phyloP scores from a whole-genome alignment of 495 filamentous ascomycete genomes.

The Ascobolus immersus region DNA sequence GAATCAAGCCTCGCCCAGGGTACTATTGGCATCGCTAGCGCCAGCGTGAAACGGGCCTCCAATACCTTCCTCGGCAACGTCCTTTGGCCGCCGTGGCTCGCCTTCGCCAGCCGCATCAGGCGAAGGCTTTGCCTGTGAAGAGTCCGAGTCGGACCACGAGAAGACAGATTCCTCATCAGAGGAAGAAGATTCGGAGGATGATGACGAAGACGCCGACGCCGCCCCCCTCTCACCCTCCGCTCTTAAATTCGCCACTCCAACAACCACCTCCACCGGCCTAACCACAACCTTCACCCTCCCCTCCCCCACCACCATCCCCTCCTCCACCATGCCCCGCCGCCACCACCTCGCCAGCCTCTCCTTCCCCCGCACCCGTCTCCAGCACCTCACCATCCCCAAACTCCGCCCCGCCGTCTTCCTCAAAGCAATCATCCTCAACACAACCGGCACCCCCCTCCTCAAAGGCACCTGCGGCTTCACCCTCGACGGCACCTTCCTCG shows the following conservation, averaged over 20 bases:
- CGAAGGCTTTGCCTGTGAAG: too few species aligned
- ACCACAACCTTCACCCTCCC: conserved; percentile 31
- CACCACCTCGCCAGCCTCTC: conserved; percentile 22
- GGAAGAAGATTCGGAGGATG: background rate
- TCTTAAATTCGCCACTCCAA: background rate
- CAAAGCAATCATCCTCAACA: conserved; percentile 35
- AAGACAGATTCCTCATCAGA: conserved; percentile 19
- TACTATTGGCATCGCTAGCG: too few species aligned
- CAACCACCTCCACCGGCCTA: conserved; percentile 17
- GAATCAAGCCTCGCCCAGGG: too few species aligned
- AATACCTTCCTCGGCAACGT: too few species aligned
- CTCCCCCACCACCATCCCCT: conserved; percentile 23
- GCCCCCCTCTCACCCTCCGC: conserved; percentile 2
- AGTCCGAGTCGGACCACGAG: conserved; percentile 19
- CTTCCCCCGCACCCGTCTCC: conserved; percentile 18
- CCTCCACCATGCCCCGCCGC: conserved; percentile 19
- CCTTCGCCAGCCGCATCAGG: too few species aligned
- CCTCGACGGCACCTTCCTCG: conserved; percentile 43
- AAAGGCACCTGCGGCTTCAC: conserved; percentile 35
- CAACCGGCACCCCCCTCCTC: conserved; percentile 31
- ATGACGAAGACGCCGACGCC: background rate
- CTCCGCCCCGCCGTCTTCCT: conserved; percentile 40
- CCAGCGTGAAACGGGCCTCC: too few species aligned
- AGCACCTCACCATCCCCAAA: conserved; percentile 31
- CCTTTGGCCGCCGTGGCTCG: too few species aligned